phyloP scores from a whole-genome alignment of 257 asterid species.

The Solanum chaucha region DNA sequence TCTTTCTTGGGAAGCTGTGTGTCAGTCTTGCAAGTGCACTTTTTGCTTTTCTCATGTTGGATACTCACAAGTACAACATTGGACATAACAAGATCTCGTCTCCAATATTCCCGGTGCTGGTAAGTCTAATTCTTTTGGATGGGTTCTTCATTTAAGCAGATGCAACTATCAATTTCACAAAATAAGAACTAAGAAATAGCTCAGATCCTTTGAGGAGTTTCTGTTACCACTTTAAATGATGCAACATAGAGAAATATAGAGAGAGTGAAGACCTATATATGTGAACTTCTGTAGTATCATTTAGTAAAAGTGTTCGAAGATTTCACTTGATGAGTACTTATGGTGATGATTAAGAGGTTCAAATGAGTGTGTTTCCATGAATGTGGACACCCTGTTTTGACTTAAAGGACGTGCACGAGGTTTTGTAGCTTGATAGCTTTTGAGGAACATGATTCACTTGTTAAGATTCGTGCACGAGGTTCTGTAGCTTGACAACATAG shows the following conservation, averaged over 20 bases:
- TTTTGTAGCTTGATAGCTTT: neutral
- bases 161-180: neutral
- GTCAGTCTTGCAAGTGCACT: conserved; percentile 93
- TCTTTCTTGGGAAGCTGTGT: conserved; percentile 91
- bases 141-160: neutral
- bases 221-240: neutral
- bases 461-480: neutral
- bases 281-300: neutral
- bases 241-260: neutral
- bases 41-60: conserved; percentile 90
- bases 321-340: neutral
- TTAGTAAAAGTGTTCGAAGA: neutral
- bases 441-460: neutral
- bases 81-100: conserved; percentile 90
- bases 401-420: neutral
- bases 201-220: neutral
- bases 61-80: conserved; percentile 61
- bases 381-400: neutral
- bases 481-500: neutral
- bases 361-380: neutral
- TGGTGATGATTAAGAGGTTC: neutral
- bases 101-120: conserved; percentile 95
- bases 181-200: neutral
- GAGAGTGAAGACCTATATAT: neutral
- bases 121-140: conserved; percentile 9